phyloP scores from a whole-genome alignment of 2,329 filamentous ascomycete genomes.

The Fusarium penzigii region DNA sequence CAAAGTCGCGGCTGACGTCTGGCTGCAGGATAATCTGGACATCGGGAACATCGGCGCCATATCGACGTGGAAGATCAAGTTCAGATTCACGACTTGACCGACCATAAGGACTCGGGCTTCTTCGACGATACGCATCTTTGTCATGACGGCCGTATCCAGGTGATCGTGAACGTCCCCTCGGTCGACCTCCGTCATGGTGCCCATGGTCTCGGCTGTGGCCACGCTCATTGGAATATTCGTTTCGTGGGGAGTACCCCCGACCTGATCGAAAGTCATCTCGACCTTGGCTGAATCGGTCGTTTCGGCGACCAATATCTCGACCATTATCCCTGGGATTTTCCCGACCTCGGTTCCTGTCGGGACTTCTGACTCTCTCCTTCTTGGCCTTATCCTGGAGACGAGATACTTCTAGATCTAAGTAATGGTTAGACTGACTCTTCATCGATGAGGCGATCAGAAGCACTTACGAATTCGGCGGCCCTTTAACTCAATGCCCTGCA shows the following conservation, averaged over 20 bases:
- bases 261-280: constrained; percentile 68
- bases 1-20: constrained; percentile 76
- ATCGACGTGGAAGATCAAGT: constrained; percentile 72
- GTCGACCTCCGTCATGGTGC: constrained; percentile 41
- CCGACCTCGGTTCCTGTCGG: constrained; percentile 55
- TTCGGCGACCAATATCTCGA: constrained; percentile 45
- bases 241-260: constrained; percentile 60
- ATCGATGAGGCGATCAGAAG: not conserved
- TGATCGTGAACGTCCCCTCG: constrained; percentile 69
- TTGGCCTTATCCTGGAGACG: constrained; percentile 78
- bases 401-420: constrained; percentile 81
- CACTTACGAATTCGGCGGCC: constrained; percentile 91
- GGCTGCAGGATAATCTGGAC: constrained; percentile 85
- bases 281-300: constrained; percentile 49
- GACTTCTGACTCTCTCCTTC: constrained; percentile 61
- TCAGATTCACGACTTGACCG: constrained; percentile 53
- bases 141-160: constrained; percentile 51
- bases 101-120: constrained; percentile 68
- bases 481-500: constrained; percentile 80
- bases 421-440: constrained; percentile 4
- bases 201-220: constrained; percentile 48
- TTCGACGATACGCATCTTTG: constrained; percentile 59
- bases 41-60: constrained; percentile 77
- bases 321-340: constrained; percentile 51
- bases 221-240: constrained; percentile 48